Base-by-base conservation (phyloP, 2,329 filamentous ascomycete species). In the Epichloe brachyelytri region DNA sequence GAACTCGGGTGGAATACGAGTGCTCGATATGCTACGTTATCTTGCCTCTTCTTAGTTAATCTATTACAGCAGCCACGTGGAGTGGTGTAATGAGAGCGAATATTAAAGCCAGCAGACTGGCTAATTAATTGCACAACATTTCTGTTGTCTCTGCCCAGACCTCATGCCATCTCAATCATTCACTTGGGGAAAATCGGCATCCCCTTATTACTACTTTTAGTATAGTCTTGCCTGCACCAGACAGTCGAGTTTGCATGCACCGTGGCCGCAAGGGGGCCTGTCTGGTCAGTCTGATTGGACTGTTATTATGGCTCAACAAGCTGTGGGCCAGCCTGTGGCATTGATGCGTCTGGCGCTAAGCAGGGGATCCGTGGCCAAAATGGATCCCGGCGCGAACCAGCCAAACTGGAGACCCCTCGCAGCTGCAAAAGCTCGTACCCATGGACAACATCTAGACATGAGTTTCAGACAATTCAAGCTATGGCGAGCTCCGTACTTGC, bases 341-440 rank as follows among this genome's bases (percentile, higher is more conserved):
- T 65, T 61, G 59, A 62, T 49, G 59, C 53, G 55, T 52, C 53
- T 54, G 57, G 55, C 61, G 62, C 63, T 65, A 50, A 49, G 34
- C 33, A 39, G 34, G 48, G 51, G 43, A 50, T 39, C 34, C 47
- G 37, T 50, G 47, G 47, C 30, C 38, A 51, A 20, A 46, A 44
- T 51, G 46, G 36, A 41, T 15, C 17, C 20, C 19, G 40, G 40
- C 34, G 46, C 17, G 43, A 47, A 20, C 44, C 19, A 40, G 44
- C 37, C 36, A 30, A 43, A 17, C 15, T 43, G 47, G 39, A 41
- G 47, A 26, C 30, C 19, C 38, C 7, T n/a, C n/a, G 30, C 38
- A n/a, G 19, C 47, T 49, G 3, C 26, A 20, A 48, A 17, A 43
- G 39, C 47, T 43, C 26, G 46, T 48, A 44, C 39, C 26, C 26